Base-by-base conservation (phyloP, 2,329 filamentous ascomycete genomes). In the Calonectria multiphialidica region DNA sequence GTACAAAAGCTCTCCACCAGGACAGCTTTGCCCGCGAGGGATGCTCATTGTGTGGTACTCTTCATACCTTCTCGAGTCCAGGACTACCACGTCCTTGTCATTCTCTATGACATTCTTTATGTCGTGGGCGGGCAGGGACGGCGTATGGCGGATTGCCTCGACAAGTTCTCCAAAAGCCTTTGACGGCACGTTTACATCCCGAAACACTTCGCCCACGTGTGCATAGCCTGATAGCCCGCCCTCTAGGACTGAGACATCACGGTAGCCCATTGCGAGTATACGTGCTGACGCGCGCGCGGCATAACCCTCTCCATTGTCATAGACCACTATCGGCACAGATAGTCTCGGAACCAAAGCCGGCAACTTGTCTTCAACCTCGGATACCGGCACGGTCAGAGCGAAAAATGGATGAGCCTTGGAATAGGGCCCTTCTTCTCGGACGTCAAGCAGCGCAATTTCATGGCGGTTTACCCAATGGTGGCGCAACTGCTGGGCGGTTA, bases 41-140 rank as follows among this genome's bases (percentile, higher is more conserved):
- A 82, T 81, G 64, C 80, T 81, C 80, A 82, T 82, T 2, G 80
- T 81, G 45, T 79, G 74, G 59, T 79, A 81, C 50, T 81, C 80
- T 23, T 75, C 75, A 40, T 76, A 82, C 3, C 80, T 74, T n/a
- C 80, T 72, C 5, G 77, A 79, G 69, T 82, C 80, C 18, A 82
- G 61, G n/a, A 82, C 74, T 8, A 78, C 77, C 8, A 78, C 75
- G 42, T 81, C 69, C n/a, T 28, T 18, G 28, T 50, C 47, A 28
- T 16, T 50, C 47, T 50, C 47, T 12, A 50, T 10, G 10, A 50
- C 23, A 28, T 50, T 10, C 23, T 50, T 50, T 12, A 50, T 50
- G 4, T 50, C 47, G 23, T 23, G 47, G 12, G 47, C 47, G 23
- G 47, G 47, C 47, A 50, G 16, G 47, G 47, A 50, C 15, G 47